A percentile compares a stretch with the other conserved stretches of the same genome.
Evolutionary conservation across 2,329 filamentous ascomycete genomes (phyloP).

Genomic region (Scedosporium minutisporum): DNA sequence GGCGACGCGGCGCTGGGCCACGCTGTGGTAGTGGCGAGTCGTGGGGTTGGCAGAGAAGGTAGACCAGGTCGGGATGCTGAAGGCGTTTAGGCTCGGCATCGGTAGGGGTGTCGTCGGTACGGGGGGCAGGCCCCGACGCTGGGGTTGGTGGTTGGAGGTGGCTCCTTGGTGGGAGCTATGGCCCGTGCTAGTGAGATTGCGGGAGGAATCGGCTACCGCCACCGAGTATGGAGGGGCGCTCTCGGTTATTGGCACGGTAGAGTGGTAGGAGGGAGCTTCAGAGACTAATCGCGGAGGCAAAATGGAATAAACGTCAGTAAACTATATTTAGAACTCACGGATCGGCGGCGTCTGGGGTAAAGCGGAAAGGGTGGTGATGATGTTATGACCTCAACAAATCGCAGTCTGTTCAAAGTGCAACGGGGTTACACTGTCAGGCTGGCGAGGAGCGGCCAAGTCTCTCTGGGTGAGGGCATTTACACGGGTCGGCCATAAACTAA

Average conservation of each 20-base stretch:
- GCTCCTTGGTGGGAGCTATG: conserved; percentile 6
- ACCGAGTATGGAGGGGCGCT: conserved; percentile 39
- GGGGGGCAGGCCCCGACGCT: conserved; percentile 37
- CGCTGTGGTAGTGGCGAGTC: conserved; percentile 51
- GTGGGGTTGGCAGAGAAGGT: conserved; percentile 43
- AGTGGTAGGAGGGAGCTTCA: conserved; percentile 56
- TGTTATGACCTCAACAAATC: background rate
- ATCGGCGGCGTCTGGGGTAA: background rate
- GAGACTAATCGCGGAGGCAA: conserved; percentile 34
- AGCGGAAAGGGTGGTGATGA: background rate
- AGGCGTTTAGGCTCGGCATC: conserved; percentile 38
- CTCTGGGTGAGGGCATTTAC: background rate
- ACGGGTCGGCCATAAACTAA: conserved; percentile 24
- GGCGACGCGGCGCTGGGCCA: conserved; percentile 52
- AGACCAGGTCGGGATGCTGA: conserved; percentile 51
- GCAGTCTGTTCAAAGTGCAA: background rate
- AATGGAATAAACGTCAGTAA: background rate
- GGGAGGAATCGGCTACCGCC: conserved; percentile 8
- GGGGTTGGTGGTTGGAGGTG: conserved; percentile 10
- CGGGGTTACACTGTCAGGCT: background rate
- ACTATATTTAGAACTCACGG: background rate
- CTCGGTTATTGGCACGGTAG: conserved; percentile 37
- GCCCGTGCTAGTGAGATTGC: conserved; percentile 14
- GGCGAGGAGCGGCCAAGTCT: background rate
- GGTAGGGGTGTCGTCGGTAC: conserved; percentile 31